Evolutionary conservation across 2,329 filamentous ascomycete genomes (phyloP).

Genomic region (Colletotrichum sp.): DNA sequence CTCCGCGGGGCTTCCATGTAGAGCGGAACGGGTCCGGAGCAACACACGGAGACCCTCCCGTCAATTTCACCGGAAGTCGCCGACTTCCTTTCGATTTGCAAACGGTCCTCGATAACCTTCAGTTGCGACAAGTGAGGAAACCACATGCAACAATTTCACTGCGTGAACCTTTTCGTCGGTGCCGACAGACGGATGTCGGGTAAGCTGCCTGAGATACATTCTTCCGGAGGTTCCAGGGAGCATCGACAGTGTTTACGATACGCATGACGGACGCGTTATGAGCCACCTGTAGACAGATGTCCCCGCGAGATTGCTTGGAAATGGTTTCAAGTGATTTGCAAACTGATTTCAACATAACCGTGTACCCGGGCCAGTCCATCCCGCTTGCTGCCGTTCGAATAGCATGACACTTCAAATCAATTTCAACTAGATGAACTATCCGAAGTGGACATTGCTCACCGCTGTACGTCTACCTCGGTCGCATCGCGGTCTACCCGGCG

Average conservation of each 20-base stretch:
- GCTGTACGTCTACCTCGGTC: not conserved
- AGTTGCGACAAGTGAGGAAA: not conserved
- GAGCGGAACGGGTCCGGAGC: not conserved
- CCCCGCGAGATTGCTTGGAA: not conserved
- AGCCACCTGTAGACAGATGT: fast-evolving
- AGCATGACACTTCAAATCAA: not conserved
- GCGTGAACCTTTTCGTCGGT: not conserved
- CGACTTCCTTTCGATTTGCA: not conserved
- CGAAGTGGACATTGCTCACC: fast-evolving
- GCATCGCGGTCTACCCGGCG: not conserved
- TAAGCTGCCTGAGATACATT: not conserved
- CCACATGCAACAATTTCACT: fast-evolving
- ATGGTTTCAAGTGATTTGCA: fast-evolving
- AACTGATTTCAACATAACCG: fast-evolving
- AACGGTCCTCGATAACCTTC: not conserved
- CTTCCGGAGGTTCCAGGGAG: not conserved
- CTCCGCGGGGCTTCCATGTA: not conserved
- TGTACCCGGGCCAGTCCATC: not conserved
- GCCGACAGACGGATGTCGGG: not conserved
- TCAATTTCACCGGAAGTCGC: not conserved
- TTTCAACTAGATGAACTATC: not conserved
- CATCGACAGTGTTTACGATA: not conserved
- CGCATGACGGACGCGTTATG: not conserved
- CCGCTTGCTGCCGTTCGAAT: not conserved
- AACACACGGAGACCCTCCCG: not conserved